These are phyloP conservation scores for Cryphonectria naterciae DNA, from an alignment of 2,329 filamentous ascomycete species.

Conservation along the genomic window DNA sequence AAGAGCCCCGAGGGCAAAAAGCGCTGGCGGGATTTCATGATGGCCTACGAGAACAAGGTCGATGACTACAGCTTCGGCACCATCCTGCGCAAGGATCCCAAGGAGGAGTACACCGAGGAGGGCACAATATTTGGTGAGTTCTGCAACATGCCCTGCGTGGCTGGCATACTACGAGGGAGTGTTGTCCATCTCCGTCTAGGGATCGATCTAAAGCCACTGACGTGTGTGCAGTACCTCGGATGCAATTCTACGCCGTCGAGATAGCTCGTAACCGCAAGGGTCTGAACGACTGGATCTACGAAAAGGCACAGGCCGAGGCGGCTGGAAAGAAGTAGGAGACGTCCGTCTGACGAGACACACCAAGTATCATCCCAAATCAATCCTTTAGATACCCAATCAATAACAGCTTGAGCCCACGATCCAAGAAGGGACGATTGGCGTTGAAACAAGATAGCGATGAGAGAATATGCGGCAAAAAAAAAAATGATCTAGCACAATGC, in stretches of 20 bases:
- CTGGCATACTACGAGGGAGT: conserved; percentile 69
- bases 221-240: conserved; percentile 51
- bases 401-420: background rate
- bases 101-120: conserved; percentile 83
- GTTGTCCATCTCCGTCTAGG: conserved; percentile 41
- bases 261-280: conserved; percentile 82
- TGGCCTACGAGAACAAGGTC: conserved; percentile 90
- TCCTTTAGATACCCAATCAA: conserved; percentile 18
- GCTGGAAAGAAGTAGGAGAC: conserved; percentile 38
- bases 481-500: background rate
- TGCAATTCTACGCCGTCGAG: conserved; percentile 84
- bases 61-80: conserved; percentile 98
- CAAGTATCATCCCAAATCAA: background rate
- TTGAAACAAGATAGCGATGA: no score
- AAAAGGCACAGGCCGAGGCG: conserved; percentile 71
- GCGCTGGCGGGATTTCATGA: conserved; percentile 92
- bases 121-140: conserved; percentile 86
- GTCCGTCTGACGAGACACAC: background rate
- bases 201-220: conserved; percentile 45
- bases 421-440: background rate
- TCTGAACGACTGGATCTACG: conserved; percentile 96
- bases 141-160: conserved; percentile 50
- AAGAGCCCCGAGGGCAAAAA: conserved; percentile 97
- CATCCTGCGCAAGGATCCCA: conserved; percentile 79
- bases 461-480: no score